Base-by-base conservation (phyloP, 192 early-diverging fungal genomes). In the Coemansia reversa region DNA sequence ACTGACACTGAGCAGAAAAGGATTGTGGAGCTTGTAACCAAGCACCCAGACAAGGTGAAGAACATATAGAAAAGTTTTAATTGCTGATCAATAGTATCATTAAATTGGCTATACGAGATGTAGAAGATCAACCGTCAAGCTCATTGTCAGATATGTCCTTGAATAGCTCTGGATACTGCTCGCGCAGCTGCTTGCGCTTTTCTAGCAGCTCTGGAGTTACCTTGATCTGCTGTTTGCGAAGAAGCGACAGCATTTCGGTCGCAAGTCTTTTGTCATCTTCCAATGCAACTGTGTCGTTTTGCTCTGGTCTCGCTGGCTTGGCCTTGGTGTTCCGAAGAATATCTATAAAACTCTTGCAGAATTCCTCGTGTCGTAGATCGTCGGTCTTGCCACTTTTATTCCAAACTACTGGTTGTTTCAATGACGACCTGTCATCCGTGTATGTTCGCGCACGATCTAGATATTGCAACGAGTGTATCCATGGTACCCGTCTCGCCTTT, bases 21-120 rank as follows among this genome's bases (percentile, higher is more conserved):
- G 50, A 68, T 78, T 39, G 63, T 78, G 4, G 70, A 78, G 16
- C 19, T 73, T 16, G 76, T 78, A 14, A 65, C 76, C 20, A 69
- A 69, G 39, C 76, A 78, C 20, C 76, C 76, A 3, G 76, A 78
- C 5, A 58, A 78, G 28, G 67, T 78, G 14, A 63, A 62, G 22
- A 72, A 28, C 16, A 54, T 74, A 22, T 72, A 62, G 55, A 32
- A 12, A 28, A 14, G 16, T 54, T 42, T 51, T 20, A 14, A 25
- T 49, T 45, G 9, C 39, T 11, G 7, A 5, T 16, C 39, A 45
- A 45, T 45, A 45, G 14, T 16, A 3, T 16, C 39, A 45, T 16
- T 16, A 16, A 45, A 45, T 45, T 16, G 12, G 14, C 14, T 45
- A 45, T 45, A 12, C 39, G 39, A 45, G 12, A 45, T 45, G 39